A percentile compares a stretch with the other conserved stretches of the same genome.
Evolutionary conservation across 495 filamentous ascomycete genomes (phyloP).

Genomic region (Daldinia grandis): DNA sequence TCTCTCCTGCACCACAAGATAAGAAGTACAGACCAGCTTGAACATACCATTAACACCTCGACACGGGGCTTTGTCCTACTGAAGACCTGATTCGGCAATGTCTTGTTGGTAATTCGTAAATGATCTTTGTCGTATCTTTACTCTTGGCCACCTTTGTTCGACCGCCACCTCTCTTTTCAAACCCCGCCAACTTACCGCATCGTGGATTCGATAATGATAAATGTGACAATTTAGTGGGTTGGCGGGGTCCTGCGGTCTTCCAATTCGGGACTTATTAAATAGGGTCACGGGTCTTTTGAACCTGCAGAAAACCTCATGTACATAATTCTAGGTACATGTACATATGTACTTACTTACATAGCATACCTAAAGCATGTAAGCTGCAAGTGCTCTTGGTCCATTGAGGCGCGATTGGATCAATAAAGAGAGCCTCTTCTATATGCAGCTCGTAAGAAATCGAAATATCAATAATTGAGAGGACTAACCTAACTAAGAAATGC

Average conservation of each 20-base stretch:
- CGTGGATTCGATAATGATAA: neutral
- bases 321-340: too few species aligned
- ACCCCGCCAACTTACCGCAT: neutral
- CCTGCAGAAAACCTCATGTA: slow-evolving; percentile 16
- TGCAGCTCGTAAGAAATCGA: neutral
- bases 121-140: neutral
- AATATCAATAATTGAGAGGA: neutral
- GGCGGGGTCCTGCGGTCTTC: slow-evolving; percentile 20
- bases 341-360: neutral
- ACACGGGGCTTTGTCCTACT: slow-evolving; percentile 16
- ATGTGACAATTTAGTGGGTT: neutral
- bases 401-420: slow-evolving; percentile 26
- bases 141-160: neutral
- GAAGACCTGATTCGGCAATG: neutral
- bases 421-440: slow-evolving; percentile 3
- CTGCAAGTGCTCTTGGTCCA: slow-evolving; percentile 29
- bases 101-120: neutral
- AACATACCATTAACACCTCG: slow-evolving; percentile 26
- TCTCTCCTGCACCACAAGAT: slow-evolving; percentile 15
- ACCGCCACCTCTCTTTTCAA: neutral
- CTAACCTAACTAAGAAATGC: neutral
- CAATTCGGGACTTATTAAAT: slow-evolving; percentile 15
- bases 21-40: neutral
- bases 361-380: slow-evolving; percentile 9
- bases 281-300: slow-evolving; percentile 29